These are phyloP conservation scores for Ceratocystiopsis sp. DNA, from an alignment of 2,329 filamentous ascomycete genomes.

Conservation along the genomic window DNA sequence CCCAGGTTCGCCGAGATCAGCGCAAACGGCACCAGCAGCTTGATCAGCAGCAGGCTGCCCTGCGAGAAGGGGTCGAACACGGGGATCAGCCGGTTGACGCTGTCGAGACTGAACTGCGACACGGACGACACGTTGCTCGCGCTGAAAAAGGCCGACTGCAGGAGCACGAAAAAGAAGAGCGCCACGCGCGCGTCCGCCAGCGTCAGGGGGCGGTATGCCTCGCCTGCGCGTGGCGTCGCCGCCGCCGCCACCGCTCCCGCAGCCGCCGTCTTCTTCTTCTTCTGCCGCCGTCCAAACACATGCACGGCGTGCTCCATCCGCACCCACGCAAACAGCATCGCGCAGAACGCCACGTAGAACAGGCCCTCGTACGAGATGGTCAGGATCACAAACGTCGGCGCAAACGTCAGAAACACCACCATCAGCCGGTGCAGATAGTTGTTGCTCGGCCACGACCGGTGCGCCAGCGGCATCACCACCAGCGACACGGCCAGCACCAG, in stretches of 20 bases:
- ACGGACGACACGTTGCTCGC: constrained; percentile 92
- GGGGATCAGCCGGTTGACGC: constrained; percentile 71
- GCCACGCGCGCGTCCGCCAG: constrained; percentile 76
- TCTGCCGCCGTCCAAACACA: constrained; percentile 10
- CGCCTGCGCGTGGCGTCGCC: background rate
- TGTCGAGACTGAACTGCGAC: constrained; percentile 84
- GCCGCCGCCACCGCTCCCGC: background rate
- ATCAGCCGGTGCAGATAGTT: constrained; percentile 83
- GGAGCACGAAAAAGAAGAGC: constrained; percentile 85
- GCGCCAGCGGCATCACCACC: constrained; percentile 54
- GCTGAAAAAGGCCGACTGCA: constrained; percentile 93
- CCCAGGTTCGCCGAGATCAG: constrained; percentile 89
- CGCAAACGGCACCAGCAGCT: constrained; percentile 85
- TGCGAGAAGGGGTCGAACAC: constrained; percentile 91
- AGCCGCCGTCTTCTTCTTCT: constrained; percentile 9
- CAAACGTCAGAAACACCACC: constrained; percentile 81
- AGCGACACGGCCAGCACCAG: constrained; percentile 56
- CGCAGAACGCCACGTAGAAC: constrained; percentile 82
- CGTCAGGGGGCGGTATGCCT: constrained; percentile 45
- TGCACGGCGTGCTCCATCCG: constrained; percentile 72
- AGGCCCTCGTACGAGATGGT: constrained; percentile 95
- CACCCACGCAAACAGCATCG: constrained; percentile 74
- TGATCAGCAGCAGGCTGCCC: constrained; percentile 68
- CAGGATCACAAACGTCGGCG: constrained; percentile 85
- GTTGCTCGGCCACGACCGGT: constrained; percentile 61